Percentiles rank a stretch among this genome's conserved stretches.
These are phyloP conservation scores for Cymbopogon flexuosus DNA, from an alignment of 202 grass and related monocot genomes.

Conservation along the genomic window DNA sequence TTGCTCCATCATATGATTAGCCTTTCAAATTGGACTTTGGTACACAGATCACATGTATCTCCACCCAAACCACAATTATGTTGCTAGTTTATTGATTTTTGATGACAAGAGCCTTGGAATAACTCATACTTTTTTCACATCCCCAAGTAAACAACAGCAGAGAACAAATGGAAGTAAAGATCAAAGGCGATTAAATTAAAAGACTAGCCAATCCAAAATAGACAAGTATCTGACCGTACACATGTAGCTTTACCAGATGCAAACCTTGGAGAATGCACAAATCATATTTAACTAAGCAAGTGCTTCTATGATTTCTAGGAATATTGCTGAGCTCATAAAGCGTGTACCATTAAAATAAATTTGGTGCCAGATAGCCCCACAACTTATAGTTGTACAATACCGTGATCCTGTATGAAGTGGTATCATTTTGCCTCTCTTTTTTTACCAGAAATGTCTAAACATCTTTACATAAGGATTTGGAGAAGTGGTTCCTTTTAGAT, in stretches of 20 bases:
- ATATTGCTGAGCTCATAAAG: slow-evolving; percentile 40
- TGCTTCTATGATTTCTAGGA: slow-evolving; percentile 26
- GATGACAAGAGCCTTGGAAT: slow-evolving; percentile 4
- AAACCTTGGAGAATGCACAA: slow-evolving; percentile 36
- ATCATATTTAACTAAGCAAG: slow-evolving; percentile 35
- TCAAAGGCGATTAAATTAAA: slow-evolving; percentile 30
- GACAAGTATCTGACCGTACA: slow-evolving; percentile 36
- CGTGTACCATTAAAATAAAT: neutral
- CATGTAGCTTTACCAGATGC: slow-evolving; percentile 42
- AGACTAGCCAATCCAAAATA: slow-evolving; percentile 37
- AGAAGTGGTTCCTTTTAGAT: neutral
- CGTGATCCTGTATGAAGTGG: neutral
- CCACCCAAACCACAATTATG: slow-evolving; percentile 37
- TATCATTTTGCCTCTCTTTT: neutral
- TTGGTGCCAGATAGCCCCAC: slow-evolving; percentile 3
- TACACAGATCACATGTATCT: slow-evolving; percentile 43
- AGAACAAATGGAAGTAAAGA: slow-evolving; percentile 15
- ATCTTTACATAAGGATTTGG: neutral
- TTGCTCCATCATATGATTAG: slow-evolving; percentile 9
- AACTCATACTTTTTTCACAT: slow-evolving; percentile 16
- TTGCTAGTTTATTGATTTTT: slow-evolving; percentile 24
- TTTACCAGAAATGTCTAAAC: neutral
- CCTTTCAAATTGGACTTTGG: slow-evolving; percentile 37
- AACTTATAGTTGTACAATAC: slow-evolving; percentile 7
- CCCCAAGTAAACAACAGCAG: slow-evolving; percentile 3